Conservation (phyloP, 495 filamentous ascomycete genomes). For the Saxispiralis lemnorum region DNA sequence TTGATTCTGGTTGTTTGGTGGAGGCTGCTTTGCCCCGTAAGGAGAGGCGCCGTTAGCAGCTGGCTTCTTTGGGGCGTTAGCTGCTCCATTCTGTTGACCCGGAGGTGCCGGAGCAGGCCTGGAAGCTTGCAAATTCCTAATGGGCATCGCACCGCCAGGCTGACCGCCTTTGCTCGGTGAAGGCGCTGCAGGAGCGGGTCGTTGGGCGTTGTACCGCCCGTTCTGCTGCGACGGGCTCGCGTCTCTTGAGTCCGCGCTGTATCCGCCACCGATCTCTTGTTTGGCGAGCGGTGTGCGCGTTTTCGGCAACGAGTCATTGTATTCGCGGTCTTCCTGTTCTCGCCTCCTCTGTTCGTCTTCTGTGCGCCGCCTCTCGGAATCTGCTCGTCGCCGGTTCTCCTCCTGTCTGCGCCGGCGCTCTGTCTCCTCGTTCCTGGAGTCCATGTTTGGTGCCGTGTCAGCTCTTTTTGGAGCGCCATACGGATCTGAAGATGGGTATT, state of each 20-base stretch:
- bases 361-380: conserved; percentile 36
- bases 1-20: conserved; percentile 8
- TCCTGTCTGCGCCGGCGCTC: conserved; percentile 31
- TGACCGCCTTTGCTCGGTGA: conserved; percentile 30
- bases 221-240: conserved; percentile 21
- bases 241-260: conserved; percentile 29
- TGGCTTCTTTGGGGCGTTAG: conserved; percentile 11
- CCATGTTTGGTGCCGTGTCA: conserved; percentile 9
- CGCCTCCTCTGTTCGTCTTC: conserved; percentile 37
- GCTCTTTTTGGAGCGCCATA: conserved; percentile 8
- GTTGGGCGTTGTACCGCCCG: conserved; percentile 61
- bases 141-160: conserved; percentile 22
- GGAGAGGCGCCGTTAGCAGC: conserved; percentile 8
- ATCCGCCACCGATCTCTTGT: conserved; percentile 50
- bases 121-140: conserved; percentile 36
- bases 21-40: conserved; percentile 7
- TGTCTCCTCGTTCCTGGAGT: conserved; percentile 18
- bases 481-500: conserved; percentile 22
- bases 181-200: conserved; percentile 47
- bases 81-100: conserved; percentile 21
- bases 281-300: conserved; percentile 59
- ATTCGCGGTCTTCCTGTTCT: conserved; percentile 50
- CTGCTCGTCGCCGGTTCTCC: conserved; percentile 23
- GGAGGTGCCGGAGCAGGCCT: conserved; percentile 41
- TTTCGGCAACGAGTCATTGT: conserved; percentile 74